These are phyloP conservation scores for Paraglomus brasilianum DNA, from an alignment of 192 early-diverging fungal genomes.

Conservation along the genomic window DNA sequence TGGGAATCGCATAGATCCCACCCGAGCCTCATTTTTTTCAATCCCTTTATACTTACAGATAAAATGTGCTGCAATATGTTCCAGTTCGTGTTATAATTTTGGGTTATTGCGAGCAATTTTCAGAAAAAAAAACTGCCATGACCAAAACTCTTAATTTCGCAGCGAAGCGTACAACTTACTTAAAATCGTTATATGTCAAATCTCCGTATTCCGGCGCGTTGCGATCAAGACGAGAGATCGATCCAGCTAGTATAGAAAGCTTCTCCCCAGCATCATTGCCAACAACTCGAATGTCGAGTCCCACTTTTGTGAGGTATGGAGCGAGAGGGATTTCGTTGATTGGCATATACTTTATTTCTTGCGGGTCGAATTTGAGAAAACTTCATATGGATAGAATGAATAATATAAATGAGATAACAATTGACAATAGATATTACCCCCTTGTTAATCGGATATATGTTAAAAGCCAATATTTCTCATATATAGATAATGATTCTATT, in stretches of 20 bases:
- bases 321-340: conserved; percentile 63
- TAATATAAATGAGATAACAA: neutral
- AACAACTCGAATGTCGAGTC: conserved; percentile 77
- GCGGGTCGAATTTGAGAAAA: conserved; percentile 63
- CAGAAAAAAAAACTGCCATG: neutral
- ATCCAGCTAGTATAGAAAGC: conserved; percentile 76
- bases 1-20: neutral
- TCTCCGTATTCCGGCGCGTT: conserved; percentile 83
- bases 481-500: too few species aligned
- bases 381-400: conserved; percentile 21
- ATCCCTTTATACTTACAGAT: conserved; percentile 35
- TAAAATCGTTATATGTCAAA: conserved; percentile 70
- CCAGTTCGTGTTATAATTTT: too few species aligned
- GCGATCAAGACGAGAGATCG: conserved; percentile 75
- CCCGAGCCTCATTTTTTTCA: neutral
- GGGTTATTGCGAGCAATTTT: neutral
- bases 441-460: too few species aligned
- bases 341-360: conserved; percentile 70
- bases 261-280: conserved; percentile 86
- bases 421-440: neutral
- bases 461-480: too few species aligned
- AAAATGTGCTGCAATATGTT: conserved; percentile 32
- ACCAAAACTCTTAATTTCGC: neutral
- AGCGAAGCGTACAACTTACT: conserved; percentile 33
- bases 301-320: conserved; percentile 72